These are phyloP conservation scores for Magnusiomyces paraingens DNA, from an alignment of 1,139 yeast species.

Conservation along the genomic window DNA sequence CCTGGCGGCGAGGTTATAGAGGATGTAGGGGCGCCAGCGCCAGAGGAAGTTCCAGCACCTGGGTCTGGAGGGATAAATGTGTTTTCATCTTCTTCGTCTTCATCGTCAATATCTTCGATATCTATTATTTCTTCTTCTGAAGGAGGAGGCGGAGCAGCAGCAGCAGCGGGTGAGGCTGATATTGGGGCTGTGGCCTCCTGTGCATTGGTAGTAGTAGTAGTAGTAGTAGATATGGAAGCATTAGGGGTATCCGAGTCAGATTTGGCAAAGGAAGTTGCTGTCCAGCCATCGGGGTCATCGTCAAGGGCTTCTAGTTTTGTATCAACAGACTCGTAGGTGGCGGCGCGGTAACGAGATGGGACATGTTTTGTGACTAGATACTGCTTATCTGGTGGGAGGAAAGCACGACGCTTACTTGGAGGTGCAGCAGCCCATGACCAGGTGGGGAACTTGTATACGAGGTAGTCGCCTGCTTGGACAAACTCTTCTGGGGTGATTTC, in stretches of 20 bases:
- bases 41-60: not conserved
- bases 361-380: slow-evolving; percentile 82
- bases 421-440: slow-evolving; percentile 90
- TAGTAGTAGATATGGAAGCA: not conserved
- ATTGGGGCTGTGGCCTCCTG: not conserved
- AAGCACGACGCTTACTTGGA: slow-evolving; percentile 51
- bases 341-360: slow-evolving; percentile 74
- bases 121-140: slow-evolving; percentile 27
- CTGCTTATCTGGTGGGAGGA: slow-evolving; percentile 82
- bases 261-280: slow-evolving; percentile 12
- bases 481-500: slow-evolving; percentile 93
- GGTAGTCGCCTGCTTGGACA: slow-evolving; percentile 85
- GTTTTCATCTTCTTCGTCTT: slow-evolving; percentile 25
- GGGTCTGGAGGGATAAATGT: slow-evolving; percentile 22
- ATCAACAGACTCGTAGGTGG: slow-evolving; percentile 44
- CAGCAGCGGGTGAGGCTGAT: not conserved
- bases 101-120: slow-evolving; percentile 29
- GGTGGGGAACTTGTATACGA: slow-evolving; percentile 87
- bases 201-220: not conserved
- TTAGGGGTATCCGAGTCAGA: not conserved
- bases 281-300: slow-evolving; percentile 58
- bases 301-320: slow-evolving; percentile 32
- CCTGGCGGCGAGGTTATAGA: slow-evolving; percentile 4
- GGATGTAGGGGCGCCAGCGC: not conserved
- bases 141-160: slow-evolving; percentile 10